A percentile compares a stretch with the other conserved stretches of the same genome.
These are phyloP conservation scores for Microcyclospora tardicrescens DNA, from an alignment of 2,329 filamentous ascomycete genomes.

Conservation along the genomic window DNA sequence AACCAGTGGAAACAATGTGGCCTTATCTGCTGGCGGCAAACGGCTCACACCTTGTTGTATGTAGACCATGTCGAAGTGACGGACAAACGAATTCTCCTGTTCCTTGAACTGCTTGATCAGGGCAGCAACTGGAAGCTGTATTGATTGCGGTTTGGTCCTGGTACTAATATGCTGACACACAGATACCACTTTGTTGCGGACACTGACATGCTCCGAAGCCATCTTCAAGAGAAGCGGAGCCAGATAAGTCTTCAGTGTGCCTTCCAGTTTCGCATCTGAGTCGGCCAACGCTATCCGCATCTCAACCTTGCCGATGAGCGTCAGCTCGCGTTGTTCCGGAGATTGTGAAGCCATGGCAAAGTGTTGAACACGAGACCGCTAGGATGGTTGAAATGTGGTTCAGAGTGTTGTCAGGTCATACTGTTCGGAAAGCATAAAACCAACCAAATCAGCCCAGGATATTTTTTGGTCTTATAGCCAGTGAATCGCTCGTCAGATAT, in stretches of 20 bases:
- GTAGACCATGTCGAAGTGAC: conserved; percentile 79
- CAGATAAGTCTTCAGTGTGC: conserved; percentile 65
- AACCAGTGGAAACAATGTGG: conserved; percentile 58
- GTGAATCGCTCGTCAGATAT: too few species aligned
- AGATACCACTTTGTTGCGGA: conserved; percentile 65
- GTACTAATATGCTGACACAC: conserved; percentile 62
- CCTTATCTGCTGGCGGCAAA: conserved; percentile 48
- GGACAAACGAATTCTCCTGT: conserved; percentile 56
- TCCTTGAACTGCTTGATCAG: conserved; percentile 85
- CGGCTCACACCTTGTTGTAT: conserved; percentile 70
- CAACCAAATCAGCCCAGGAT: not conserved
- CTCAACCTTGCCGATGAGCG: conserved; percentile 73
- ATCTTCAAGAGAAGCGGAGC: conserved; percentile 76
- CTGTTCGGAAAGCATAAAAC: not conserved
- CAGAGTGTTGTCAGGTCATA: not conserved
- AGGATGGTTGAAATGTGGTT: conserved; percentile 1
- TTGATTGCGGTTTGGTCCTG: conserved; percentile 44
- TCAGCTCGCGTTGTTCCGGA: conserved; percentile 58
- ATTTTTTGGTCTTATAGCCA: not conserved
- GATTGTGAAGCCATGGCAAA: conserved; percentile 6
- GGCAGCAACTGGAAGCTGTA: conserved; percentile 71
- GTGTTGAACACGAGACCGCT: too few species aligned
- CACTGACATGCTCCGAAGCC: conserved; percentile 62
- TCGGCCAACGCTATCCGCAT: conserved; percentile 72
- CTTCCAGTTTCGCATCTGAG: conserved; percentile 69